Base-by-base conservation (phyloP, 371 early-diverging fungal species). In the Mortierella sp. region DNA sequence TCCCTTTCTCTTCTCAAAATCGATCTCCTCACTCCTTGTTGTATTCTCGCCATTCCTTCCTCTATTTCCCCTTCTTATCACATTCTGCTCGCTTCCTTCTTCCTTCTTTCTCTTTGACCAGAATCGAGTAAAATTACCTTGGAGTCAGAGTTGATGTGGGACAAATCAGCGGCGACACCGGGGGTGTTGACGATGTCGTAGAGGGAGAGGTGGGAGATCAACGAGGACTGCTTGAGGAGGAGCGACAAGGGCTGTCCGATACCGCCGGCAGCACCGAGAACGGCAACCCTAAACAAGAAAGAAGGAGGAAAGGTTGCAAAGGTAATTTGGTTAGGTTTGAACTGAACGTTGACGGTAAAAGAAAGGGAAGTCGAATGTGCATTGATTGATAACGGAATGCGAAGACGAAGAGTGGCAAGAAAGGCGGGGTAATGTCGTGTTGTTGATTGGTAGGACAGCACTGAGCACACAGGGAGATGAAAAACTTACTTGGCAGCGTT, bases 151-250 rank as follows among this genome's bases (percentile, higher is more conserved):
- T 97, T 97, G 93, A 99, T 96, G 94, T 99, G 99, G 89, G 95
- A 93, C 82, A 99, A 91, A 88, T 99, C 99, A 82, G 99, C 98
- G 73, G 98, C 98, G 81, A 98, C 98, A 86, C 98, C 99, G 64
- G 97, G 97, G 81, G 97, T 95, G 95, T 98, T 97, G 91, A 95
- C 96, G 81, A 99, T 95, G 89, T 99, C 99, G 89, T 97, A 99
- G 72, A 99, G 94, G 44, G 97, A 91, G 64, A 99, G 94, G 83
- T 97, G 93, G 69, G 96, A 92, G 69, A 99, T 95, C 80, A 93
- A 92, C 24, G 93, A 88, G 88, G 93, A 94, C 82, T 93, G 92
- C 94, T 96, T 96, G 86, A 97, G 92, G 76, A 97, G 92, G 77
- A 97, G 92, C 59, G 96, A 96, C 83, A 97, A 92, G 69, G 97